These are phyloP conservation scores for Oryza nivara DNA, from an alignment of 176 grass and related monocot species.

Conservation along the genomic window DNA sequence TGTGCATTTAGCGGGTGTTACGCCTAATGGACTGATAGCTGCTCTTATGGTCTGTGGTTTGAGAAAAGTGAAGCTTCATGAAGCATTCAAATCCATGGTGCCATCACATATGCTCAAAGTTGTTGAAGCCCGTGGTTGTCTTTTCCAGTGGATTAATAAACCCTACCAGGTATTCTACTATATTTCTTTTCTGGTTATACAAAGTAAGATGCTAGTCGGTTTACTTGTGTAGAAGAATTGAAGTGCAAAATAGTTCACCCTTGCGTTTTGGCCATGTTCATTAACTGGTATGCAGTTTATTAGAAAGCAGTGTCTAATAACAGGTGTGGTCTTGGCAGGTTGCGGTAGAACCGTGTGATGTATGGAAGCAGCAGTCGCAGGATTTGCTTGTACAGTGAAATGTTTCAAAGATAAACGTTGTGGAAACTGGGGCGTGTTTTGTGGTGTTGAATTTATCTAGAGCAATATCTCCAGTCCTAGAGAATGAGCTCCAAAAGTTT, in stretches of 20 bases:
- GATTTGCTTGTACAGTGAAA: conserved; percentile 59
- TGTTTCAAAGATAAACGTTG: not conserved
- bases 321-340: conserved; percentile 39
- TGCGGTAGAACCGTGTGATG: conserved; percentile 64
- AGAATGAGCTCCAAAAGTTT: not conserved
- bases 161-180: conserved; percentile 66
- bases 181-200: not conserved
- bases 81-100: conserved; percentile 70
- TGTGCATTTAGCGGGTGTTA: conserved; percentile 66
- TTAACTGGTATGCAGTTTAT: not conserved
- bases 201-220: not conserved
- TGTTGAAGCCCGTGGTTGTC: conserved; percentile 61
- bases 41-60: conserved; percentile 73
- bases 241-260: not conserved
- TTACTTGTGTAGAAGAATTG: not conserved
- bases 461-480: not conserved
- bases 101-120: conserved; percentile 59
- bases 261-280: not conserved
- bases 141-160: conserved; percentile 78
- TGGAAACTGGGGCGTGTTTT: not conserved
- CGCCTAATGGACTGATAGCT: conserved; percentile 67
- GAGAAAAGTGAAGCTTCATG: conserved; percentile 77
- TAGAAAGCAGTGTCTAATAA: conserved; percentile 18
- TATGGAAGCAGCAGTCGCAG: conserved; percentile 86
- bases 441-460: not conserved